phyloP scores from a whole-genome alignment of 106 monocot species.

The Dioscorea zingiberensis region DNA sequence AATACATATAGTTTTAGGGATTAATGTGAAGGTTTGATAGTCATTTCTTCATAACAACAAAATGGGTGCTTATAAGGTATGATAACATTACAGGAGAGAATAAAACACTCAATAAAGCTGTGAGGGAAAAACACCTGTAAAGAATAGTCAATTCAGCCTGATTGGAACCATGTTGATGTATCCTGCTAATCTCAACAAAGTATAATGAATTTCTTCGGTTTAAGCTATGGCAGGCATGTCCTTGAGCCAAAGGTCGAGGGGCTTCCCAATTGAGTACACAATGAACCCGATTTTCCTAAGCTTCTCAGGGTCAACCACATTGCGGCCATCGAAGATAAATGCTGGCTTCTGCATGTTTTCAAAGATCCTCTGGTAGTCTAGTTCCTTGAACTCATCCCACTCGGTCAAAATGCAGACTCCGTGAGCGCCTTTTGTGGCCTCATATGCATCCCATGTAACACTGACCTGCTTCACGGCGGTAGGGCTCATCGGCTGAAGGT shows the following conservation, averaged over 20 bases:
- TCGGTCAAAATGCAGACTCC: slow-evolving; percentile 41
- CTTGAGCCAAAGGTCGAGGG: slow-evolving; percentile 39
- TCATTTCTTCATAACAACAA: no score
- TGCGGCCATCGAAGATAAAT: slow-evolving; percentile 42
- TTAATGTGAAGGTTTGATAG: no score
- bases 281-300: slow-evolving; percentile 44
- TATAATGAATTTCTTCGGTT: no score
- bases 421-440: slow-evolving; percentile 36
- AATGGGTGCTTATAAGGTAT: no score
- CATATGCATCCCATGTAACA: slow-evolving; percentile 34
- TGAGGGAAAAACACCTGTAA: no score
- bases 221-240: slow-evolving; percentile 34
- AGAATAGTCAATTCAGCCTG: no score
- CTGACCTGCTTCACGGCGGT: slow-evolving; percentile 32
- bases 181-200: no score
- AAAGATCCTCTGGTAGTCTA: slow-evolving; percentile 36
- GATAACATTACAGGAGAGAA: no score
- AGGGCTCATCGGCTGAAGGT: slow-evolving; percentile 40
- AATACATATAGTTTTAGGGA: no score
- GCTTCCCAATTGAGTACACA: slow-evolving; percentile 46
- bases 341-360: slow-evolving; percentile 45
- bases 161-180: no score
- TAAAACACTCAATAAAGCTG: no score
- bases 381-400: slow-evolving; percentile 45
- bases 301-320: slow-evolving; percentile 36